Conservation (phyloP, 257 asterid species). For the Nemophila menziesii region DNA sequence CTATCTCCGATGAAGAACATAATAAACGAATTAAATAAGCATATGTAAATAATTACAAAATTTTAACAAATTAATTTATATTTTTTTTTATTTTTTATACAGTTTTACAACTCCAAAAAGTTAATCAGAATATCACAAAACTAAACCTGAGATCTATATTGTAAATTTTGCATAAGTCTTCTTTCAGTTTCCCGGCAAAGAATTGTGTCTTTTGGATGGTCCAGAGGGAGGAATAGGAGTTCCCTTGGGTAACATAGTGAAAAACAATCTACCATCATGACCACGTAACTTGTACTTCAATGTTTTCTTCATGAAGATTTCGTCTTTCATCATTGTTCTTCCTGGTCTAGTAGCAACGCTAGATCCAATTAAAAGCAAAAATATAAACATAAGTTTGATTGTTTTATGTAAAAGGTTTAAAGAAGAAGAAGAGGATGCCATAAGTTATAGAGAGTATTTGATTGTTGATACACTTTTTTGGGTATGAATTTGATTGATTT, state of each 20-base stretch:
- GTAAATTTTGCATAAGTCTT: not conserved
- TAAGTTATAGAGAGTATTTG: slow-evolving; percentile 3
- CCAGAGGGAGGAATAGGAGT: slow-evolving; percentile 21
- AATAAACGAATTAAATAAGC: not conserved
- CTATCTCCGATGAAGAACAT: not conserved
- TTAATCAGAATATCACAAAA: not conserved
- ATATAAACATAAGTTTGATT: not conserved
- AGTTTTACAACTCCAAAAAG: not conserved
- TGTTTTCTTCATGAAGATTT: slow-evolving; percentile 3
- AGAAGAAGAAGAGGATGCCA: not conserved
- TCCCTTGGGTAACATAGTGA: slow-evolving; percentile 16
- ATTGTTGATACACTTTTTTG: too few species aligned
- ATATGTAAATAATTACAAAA: too few species aligned
- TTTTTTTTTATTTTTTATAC: too few species aligned
- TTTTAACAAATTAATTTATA: not conserved
- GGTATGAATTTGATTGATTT: not conserved
- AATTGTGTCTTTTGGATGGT: slow-evolving; percentile 27
- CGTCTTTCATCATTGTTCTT: slow-evolving; percentile 5
- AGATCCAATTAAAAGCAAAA: slow-evolving; percentile 6
- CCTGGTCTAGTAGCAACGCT: slow-evolving; percentile 10
- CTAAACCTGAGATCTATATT: not conserved
- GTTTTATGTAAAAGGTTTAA: not conserved
- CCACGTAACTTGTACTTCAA: slow-evolving; percentile 5
- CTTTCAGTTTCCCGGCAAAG: slow-evolving; percentile 9
- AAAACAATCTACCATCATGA: slow-evolving; percentile 14